Evolutionary conservation across 495 filamentous ascomycete species (phyloP).

Genomic region (Rhypophila decipiens): DNA sequence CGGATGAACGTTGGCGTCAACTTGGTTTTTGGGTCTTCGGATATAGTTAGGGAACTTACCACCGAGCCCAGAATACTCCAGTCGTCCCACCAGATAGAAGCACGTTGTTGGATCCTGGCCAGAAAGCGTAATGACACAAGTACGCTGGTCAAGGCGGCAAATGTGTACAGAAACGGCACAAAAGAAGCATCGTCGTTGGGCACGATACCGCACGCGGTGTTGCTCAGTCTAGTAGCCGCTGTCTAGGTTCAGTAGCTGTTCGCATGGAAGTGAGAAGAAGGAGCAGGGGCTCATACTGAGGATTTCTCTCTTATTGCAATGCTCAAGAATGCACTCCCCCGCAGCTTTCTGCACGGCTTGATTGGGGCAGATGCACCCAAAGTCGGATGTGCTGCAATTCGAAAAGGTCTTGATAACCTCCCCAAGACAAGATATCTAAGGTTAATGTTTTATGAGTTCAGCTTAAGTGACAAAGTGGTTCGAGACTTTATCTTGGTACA

Average conservation of each 20-base stretch:
- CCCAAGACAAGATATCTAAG: background rate
- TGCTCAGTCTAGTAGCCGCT: background rate
- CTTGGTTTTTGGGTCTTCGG: no score
- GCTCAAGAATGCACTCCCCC: background rate
- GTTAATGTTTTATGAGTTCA: background rate
- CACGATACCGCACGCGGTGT: background rate
- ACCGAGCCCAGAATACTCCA: background rate
- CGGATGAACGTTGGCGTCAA: no score
- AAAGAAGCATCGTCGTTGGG: background rate
- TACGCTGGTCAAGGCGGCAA: background rate
- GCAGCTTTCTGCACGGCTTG: background rate
- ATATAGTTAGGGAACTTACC: background rate
- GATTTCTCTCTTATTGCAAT: background rate
- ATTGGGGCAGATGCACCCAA: background rate
- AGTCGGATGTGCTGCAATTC: background rate
- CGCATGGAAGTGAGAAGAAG: background rate
- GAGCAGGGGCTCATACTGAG: no score
- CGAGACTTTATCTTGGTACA: background rate
- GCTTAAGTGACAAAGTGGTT: background rate
- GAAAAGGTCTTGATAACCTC: background rate
- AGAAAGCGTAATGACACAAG: background rate
- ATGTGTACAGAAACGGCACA: background rate
- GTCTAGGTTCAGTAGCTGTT: background rate
- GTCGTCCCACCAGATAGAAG: background rate
- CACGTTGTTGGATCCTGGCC: background rate